Conservation (phyloP, 2,329 filamentous ascomycete genomes). For the Colletotrichum lentis region DNA sequence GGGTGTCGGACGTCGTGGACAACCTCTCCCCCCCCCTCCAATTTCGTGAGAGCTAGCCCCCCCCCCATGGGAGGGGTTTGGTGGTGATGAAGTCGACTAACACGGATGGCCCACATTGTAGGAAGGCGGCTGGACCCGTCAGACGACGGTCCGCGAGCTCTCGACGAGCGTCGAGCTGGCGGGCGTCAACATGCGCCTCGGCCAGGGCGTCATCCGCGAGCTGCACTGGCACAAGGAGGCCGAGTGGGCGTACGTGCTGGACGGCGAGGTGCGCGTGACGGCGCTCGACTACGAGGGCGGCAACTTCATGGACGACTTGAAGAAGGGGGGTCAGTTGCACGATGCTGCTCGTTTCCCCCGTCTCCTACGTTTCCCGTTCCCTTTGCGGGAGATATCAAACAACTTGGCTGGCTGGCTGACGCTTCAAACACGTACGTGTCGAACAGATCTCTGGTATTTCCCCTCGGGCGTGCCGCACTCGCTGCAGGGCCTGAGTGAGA, state of each 20-base stretch:
- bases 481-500: conserved; percentile 55
- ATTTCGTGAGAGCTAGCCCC: no score
- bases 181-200: conserved; percentile 80
- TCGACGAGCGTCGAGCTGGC: conserved; percentile 74
- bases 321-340: conserved; percentile 60
- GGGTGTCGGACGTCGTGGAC: no score
- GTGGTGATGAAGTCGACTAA: no score
- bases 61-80: no score
- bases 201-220: conserved; percentile 76
- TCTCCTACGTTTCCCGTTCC: no score
- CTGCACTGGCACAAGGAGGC: conserved; percentile 84
- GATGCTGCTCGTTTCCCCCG: no score
- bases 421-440: no score
- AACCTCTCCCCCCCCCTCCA: no score
- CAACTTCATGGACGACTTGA: conserved; percentile 78
- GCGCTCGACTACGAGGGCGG: conserved; percentile 78
- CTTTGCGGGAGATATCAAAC: no score
- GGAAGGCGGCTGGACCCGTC: conserved; percentile 80
- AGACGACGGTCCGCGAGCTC: conserved; percentile 74
- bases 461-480: conserved; percentile 80
- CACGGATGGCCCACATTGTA: conserved; percentile 43
- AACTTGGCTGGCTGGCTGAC: no score
- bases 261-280: conserved; percentile 75
- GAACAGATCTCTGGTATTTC: conserved; percentile 81
- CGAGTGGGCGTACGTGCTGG: conserved; percentile 79